phyloP scores from a whole-genome alignment of 2,329 filamentous ascomycete species.

The Epichloe gansuensis region DNA sequence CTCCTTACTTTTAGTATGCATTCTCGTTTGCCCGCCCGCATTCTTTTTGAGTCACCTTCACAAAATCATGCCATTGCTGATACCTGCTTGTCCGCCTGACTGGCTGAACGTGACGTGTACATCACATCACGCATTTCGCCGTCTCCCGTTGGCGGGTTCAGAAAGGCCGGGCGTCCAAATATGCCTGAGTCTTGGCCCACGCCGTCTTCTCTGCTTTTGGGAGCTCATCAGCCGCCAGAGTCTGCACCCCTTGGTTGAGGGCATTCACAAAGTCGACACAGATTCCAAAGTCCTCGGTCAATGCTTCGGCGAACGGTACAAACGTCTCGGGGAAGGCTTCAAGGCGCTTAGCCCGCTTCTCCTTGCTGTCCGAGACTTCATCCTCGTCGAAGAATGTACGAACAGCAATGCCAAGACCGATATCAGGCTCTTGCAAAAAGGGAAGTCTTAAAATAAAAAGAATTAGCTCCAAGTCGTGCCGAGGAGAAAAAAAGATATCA shows the following conservation, averaged over 20 bases:
- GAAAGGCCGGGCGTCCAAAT: conserved; percentile 33
- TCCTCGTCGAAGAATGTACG: conserved; percentile 70
- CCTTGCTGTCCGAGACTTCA: conserved; percentile 40
- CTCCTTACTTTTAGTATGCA: background rate
- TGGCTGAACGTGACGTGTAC: background rate
- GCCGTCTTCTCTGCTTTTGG: conserved; percentile 30
- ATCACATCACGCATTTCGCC: background rate
- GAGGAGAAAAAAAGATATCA: background rate
- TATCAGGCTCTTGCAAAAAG: conserved; percentile 57
- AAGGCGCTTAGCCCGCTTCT: conserved; percentile 31
- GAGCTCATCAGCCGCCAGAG: conserved; percentile 35
- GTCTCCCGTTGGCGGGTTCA: conserved; percentile 10
- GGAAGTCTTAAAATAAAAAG: conserved; percentile 36
- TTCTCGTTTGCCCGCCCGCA: too few species aligned
- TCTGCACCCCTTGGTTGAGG: conserved; percentile 43
- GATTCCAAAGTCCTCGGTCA: conserved; percentile 46
- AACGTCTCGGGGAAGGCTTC: conserved; percentile 38
- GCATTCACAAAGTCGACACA: conserved; percentile 46
- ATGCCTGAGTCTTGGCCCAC: conserved; percentile 44
- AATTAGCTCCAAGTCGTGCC: too few species aligned
- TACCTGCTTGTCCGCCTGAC: too few species aligned
- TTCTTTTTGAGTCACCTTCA: background rate
- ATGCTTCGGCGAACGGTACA: conserved; percentile 45
- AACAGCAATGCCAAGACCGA: conserved; percentile 64
- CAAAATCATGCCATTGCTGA: background rate